Conservation (phyloP, 805 yeast species). For the Schizosaccharomyces lindneri region DNA sequence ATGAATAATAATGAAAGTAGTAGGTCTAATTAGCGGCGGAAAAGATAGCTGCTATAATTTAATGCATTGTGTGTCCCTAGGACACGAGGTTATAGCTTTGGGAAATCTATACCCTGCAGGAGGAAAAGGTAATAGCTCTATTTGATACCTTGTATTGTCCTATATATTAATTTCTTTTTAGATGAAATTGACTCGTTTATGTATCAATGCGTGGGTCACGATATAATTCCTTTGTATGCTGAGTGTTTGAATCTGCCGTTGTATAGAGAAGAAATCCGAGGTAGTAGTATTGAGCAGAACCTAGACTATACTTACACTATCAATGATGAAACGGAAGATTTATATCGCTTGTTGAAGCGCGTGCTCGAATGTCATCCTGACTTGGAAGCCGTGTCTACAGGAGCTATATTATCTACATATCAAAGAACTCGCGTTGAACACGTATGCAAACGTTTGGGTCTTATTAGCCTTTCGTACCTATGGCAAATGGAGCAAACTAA, state of each 20-base stretch:
- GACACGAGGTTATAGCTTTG: conserved; percentile 64
- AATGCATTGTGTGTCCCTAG: conserved; percentile 58
- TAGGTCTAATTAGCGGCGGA: conserved; percentile 84
- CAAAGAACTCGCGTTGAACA: conserved; percentile 85
- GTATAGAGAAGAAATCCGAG: conserved; percentile 40
- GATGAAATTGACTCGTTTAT: conserved; percentile 81
- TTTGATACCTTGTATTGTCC: background rate
- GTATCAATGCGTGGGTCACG: conserved; percentile 95
- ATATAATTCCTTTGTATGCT: conserved; percentile 36
- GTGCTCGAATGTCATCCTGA: conserved; percentile 31
- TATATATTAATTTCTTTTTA: conserved; percentile 5
- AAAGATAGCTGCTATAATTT: conserved; percentile 86
- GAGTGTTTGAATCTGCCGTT: conserved; percentile 60
- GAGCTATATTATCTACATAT: conserved; percentile 87
- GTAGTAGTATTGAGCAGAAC: conserved; percentile 34
- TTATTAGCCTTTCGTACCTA: conserved; percentile 47
- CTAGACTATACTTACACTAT: conserved; percentile 45
- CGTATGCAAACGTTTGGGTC: conserved; percentile 51
- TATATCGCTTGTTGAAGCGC: conserved; percentile 25
- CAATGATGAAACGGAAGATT: conserved; percentile 74
- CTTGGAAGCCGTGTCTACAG: conserved; percentile 69
- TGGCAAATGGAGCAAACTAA: conserved; percentile 78
- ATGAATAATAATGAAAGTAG: conserved; percentile 43
- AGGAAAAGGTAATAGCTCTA: background rate
- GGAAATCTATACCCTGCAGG: conserved; percentile 57